Conservation (phyloP, 176 grass and related monocot genomes). For the Phoenix dactylifera region DNA sequence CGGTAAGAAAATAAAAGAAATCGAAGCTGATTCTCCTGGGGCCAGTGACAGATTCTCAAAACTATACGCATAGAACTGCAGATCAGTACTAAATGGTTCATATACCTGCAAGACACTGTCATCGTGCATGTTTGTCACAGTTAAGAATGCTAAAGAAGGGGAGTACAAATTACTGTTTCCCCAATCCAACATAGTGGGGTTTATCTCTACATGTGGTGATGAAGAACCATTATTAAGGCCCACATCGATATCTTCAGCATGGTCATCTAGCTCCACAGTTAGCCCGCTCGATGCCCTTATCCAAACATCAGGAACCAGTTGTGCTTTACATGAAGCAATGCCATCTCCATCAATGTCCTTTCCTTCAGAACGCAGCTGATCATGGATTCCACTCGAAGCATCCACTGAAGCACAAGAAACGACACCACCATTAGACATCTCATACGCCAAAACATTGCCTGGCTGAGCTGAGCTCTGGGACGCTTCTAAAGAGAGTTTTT, state of each 20-base stretch:
- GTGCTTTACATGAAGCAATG: conserved; percentile 42
- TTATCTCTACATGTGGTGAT: conserved; percentile 51
- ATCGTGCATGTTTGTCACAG: conserved; percentile 51
- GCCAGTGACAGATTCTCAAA: conserved; percentile 54
- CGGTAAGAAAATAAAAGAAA: conserved; percentile 77
- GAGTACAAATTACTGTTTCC: conserved; percentile 49
- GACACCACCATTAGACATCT: conserved; percentile 35
- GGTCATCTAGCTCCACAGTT: conserved; percentile 38
- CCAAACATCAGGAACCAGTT: conserved; percentile 79
- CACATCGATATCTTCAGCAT: conserved; percentile 17
- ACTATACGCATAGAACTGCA: conserved; percentile 74
- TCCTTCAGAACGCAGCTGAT: conserved; percentile 18
- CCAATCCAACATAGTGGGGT: conserved; percentile 74
- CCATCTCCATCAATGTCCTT: conserved; percentile 27
- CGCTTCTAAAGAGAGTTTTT: conserved; percentile 22
- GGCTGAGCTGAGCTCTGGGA: conserved; percentile 17
- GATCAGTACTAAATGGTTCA: conserved; percentile 71
- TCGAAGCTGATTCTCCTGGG: conserved; percentile 53
- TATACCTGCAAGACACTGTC: conserved; percentile 51
- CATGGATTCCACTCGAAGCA: conserved; percentile 10
- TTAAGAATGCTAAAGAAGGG: conserved; percentile 54
- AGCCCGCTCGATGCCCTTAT: conserved; percentile 51
- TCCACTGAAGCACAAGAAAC: conserved; percentile 57
- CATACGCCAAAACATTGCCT: conserved; percentile 27
- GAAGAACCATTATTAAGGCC: conserved; percentile 33